phyloP scores from a whole-genome alignment of 768 basidiomycete genomes.

The Mrakia hoshinonis region DNA sequence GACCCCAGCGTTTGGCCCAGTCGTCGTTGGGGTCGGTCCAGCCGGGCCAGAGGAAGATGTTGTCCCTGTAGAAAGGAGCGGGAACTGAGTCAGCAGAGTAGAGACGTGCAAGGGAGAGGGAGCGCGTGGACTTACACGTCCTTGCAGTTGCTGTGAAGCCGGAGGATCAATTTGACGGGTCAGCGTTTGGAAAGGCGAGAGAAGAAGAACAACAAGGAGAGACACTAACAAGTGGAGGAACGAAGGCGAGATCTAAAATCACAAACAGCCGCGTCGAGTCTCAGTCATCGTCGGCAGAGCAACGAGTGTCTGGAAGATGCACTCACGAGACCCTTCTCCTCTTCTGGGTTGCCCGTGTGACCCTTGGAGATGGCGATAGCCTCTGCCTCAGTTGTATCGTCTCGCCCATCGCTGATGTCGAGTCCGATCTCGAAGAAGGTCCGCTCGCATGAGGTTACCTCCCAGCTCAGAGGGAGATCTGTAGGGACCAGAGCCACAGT shows the following conservation, averaged over 20 bases:
- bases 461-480: background rate
- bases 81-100: background rate
- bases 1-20: conserved; percentile 6
- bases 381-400: conserved; percentile 5
- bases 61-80: background rate
- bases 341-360: background rate
- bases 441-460: background rate
- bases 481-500: background rate
- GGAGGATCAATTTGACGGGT: background rate
- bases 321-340: conserved; percentile 9
- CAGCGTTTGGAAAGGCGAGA: background rate
- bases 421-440: conserved; percentile 8
- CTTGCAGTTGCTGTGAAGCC: background rate
- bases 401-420: conserved; percentile 5
- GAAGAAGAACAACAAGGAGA: background rate
- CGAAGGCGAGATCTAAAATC: background rate
- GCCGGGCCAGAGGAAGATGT: conserved; percentile 12
- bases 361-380: conserved; percentile 8
- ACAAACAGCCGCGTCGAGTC: background rate
- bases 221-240: conserved; percentile 8
- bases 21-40: background rate
- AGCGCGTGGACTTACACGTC: background rate
- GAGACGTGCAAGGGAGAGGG: background rate
- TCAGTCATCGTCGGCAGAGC: background rate
- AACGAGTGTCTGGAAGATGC: background rate